Conservation (phyloP, 164 flowering plant species). For the Cinnamomum chago region DNA sequence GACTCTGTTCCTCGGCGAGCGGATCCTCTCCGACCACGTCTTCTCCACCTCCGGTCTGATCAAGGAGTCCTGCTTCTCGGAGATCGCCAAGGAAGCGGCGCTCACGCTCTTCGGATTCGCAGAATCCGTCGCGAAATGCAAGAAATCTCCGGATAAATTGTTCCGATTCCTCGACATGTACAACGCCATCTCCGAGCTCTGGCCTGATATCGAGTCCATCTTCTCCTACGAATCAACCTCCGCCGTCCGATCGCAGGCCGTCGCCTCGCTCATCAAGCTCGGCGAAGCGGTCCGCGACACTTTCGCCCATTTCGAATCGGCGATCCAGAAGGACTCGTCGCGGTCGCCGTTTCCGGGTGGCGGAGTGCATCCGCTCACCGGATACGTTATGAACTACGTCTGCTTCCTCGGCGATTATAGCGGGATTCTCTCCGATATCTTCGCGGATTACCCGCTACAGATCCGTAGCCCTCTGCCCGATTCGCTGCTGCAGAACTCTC, state of each 20-base stretch:
- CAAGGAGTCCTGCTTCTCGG: conserved; percentile 55
- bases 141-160: conserved; percentile 52
- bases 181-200: conserved; percentile 35
- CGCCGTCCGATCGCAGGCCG: conserved; percentile 40
- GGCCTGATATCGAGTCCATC: conserved; percentile 54
- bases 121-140: conserved; percentile 37
- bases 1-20: conserved; percentile 57
- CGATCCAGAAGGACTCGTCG: conserved; percentile 47
- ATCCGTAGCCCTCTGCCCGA: conserved; percentile 20
- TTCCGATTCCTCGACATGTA: conserved; percentile 59
- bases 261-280: conserved; percentile 34
- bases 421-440: conserved; percentile 37
- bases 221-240: conserved; percentile 53
- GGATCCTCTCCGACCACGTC: conserved; percentile 61
- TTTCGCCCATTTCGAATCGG: conserved; percentile 45
- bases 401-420: conserved; percentile 47
- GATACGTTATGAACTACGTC: conserved; percentile 46
- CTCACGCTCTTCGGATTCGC: conserved; percentile 45
- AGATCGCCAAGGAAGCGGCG: conserved; percentile 52
- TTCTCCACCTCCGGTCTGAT: conserved; percentile 42
- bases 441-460: conserved; percentile 33
- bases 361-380: conserved; percentile 51
- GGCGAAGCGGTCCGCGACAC: conserved; percentile 35
- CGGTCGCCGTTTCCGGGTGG: conserved; percentile 36
- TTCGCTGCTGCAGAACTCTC: not conserved